A percentile compares a stretch with the other conserved stretches of the same genome.
phyloP scores from a whole-genome alignment of 768 basidiomycete genomes.

The Boletus subparvulus region DNA sequence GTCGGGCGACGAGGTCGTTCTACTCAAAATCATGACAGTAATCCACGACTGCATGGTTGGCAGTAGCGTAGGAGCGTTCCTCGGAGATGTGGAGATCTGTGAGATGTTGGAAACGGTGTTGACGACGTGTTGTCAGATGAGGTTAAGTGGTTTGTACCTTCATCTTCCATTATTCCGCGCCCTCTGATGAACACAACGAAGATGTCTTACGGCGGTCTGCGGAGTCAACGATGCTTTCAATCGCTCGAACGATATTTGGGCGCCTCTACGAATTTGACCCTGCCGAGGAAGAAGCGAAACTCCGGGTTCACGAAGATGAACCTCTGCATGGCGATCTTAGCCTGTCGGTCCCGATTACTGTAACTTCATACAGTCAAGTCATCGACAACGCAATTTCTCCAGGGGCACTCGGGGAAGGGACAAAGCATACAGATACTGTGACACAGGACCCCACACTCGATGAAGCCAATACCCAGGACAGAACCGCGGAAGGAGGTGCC shows the following conservation, averaged over 20 bases:
- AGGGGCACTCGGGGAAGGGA: conserved; percentile 9
- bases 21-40: conserved; percentile 87
- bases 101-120: conserved; percentile 98
- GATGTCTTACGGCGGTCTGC: conserved; percentile 86
- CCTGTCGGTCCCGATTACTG: conserved; percentile 53
- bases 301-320: conserved; percentile 51
- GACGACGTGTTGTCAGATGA: conserved; percentile 95
- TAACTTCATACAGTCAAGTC: conserved; percentile 23
- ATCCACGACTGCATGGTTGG: conserved; percentile 82
- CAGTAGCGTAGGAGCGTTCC: conserved; percentile 55
- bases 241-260: conserved; percentile 80
- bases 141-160: conserved; percentile 76
- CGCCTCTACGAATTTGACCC: conserved; percentile 70
- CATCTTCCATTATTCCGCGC: conserved; percentile 2
- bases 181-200: conserved; percentile 34
- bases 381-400: conserved; percentile 13
- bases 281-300: conserved; percentile 63
- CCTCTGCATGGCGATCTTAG: conserved; percentile 55
- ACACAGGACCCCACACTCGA: neutral
- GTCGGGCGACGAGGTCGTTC: conserved; percentile 95
- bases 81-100: conserved; percentile 94
- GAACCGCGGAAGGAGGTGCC: conserved; percentile 36
- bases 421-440: neutral
- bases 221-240: conserved; percentile 83
- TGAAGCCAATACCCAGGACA: neutral